Evolutionary conservation across 2,329 filamentous ascomycete species (phyloP), one percentile per base, ranked within the genome.

Genomic region (Dactylellina leptospora): DNA sequence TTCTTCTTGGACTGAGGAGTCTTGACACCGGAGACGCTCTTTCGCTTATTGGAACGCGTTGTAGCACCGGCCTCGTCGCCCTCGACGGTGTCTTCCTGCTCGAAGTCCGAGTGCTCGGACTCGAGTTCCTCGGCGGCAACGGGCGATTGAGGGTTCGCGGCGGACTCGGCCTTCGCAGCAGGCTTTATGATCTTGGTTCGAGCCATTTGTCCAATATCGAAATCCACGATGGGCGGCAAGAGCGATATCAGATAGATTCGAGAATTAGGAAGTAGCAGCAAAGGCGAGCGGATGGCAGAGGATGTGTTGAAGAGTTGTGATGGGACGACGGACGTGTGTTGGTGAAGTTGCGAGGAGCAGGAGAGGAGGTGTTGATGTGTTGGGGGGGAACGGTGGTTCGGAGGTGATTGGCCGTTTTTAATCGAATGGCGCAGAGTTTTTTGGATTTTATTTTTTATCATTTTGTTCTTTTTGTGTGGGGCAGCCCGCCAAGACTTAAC

Each of bases 281-380:
- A 11, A 22, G 18, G 47, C n/a, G 36, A 27, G 25, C 28, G 66
- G 45, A 54, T 45, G 44, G 42, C 56, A 58, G 48, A 56, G 48
- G 64, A 61, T 71, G 66, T 71, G 66, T 71, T 71, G 66, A 71
- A 63, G 66, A 71, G 58, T 70, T 70, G 64, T 61, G 64, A 70
- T 70, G 50, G 36, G 66, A n/a, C 51, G 66, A 63, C 66, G 66
- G 47, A 71, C 66, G 66, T 70, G 66, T 63, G 66, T 71, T 71
- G 66, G 59, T 62, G 56, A 60, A 69, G 63, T 48, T 55, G n/a
- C n/a, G n/a, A n/a, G n/a, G n/a, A n/a, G 36, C 36, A 16, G 66
- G 66, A 22, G 51, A 56, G 44, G 51, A 63, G 66, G 66, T 63
- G 59, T 63, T 63, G 66, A 71, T 71, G 66, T 71, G 66, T 71